phyloP scores from a whole-genome alignment of 2,329 filamentous ascomycete genomes.

The Penicillium digitatum region DNA sequence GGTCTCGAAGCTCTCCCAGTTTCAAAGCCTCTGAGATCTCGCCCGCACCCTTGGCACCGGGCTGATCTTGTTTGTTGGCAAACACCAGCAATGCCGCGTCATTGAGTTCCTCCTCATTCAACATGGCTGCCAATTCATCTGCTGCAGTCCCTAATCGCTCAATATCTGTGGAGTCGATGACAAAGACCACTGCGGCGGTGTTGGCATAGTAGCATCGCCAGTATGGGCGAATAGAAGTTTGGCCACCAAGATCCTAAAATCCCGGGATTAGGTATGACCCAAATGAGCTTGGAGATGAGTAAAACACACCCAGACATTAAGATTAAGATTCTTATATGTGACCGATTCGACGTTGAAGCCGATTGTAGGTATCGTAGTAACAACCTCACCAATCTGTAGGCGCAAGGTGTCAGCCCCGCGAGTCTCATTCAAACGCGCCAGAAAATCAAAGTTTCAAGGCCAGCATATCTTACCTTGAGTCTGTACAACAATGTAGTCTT shows the following conservation, averaged over 20 bases:
- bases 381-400: constrained; percentile 87
- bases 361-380: constrained; percentile 98
- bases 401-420: constrained; percentile 8
- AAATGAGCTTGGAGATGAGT: background rate
- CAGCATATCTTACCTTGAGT: constrained; percentile 66
- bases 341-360: constrained; percentile 99
- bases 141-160: constrained; percentile 88
- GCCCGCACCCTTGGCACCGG: constrained; percentile 89
- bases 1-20: constrained; percentile 83
- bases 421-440: background rate
- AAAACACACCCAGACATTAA: constrained; percentile 86
- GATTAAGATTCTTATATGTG: constrained; percentile 96
- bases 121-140: constrained; percentile 89
- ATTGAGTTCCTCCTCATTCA: constrained; percentile 93
- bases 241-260: constrained; percentile 78
- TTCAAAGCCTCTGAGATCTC: constrained; percentile 93
- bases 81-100: constrained; percentile 92
- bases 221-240: constrained; percentile 98
- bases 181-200: constrained; percentile 96
- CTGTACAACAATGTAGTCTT: constrained; percentile 97
- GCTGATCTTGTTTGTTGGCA: constrained; percentile 98
- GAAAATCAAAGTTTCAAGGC: background rate
- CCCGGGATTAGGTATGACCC: constrained; percentile 4
- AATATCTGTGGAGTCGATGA: constrained; percentile 97
- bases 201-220: constrained; percentile 99